Base-by-base conservation (phyloP, 768 basidiomycete genomes). In the Sistotremastrum suecicum region DNA sequence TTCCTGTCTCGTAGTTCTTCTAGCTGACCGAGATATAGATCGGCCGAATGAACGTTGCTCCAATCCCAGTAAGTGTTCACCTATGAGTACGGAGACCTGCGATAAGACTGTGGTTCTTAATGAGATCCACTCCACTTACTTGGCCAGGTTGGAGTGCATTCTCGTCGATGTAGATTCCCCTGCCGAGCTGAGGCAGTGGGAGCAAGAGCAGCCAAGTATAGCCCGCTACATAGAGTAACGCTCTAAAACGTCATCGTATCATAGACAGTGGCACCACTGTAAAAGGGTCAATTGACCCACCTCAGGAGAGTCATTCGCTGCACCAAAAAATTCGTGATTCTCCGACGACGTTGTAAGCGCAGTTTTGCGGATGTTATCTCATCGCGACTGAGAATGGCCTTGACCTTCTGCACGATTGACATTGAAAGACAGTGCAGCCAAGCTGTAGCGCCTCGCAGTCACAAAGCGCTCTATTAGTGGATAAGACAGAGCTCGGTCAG, bases 121-220 rank as follows among this genome's bases (percentile, higher is more conserved):
- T 2, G 39, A 40, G 48, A 5, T 34, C 37, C 7, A 50, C 9
- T 11, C 4, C 37, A 56, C 60, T 42, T 54, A 92, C 92, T 68
- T 94, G 90, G 4, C 75, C 81, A 7, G 95, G 92, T 56, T 92
- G 88, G 12, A 99, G 63, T 1, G 95, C 94, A 60, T 98, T 95
- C 65, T 99, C 95, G 59, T 94, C 90, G 42, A 94, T 83, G 58
- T 89, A 94, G 6, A 79, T 85, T 6, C 65, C 60, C 51, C 76
- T 71, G 11, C 77, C 79, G 4, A 92, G 67, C 1, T 64, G 64
- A 4, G 76, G 66, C 8, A 71, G 69, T 3, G 92, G 92, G 44
- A 95, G 68, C 4, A 74, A 63, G n/a, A 81, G 51, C 62, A 95
- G 73, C 89, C 91, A 98, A n/a, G 75, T 42, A 59, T 87, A 78